These are phyloP conservation scores for Aureobasidium musti DNA, from an alignment of 2,329 filamentous ascomycete species.

Conservation along the genomic window DNA sequence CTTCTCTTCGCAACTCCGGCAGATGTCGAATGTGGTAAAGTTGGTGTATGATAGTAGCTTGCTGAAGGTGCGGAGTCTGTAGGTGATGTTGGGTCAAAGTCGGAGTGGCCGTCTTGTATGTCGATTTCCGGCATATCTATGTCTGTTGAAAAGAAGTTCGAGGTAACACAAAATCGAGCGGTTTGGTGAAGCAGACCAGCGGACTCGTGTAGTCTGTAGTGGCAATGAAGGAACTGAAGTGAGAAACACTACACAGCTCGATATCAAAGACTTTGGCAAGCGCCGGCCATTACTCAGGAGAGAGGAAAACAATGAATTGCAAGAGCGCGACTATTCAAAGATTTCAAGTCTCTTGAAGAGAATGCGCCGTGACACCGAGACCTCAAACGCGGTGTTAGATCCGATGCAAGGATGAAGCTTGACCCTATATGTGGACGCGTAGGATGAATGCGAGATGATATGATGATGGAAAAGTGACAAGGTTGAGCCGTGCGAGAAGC, in stretches of 20 bases:
- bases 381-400: conserved; percentile 17
- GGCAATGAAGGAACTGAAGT: neutral
- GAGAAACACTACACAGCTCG: conserved; percentile 9
- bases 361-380: conserved; percentile 22
- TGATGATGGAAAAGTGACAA: conserved; percentile 11
- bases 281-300: conserved; percentile 17
- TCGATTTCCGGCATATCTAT: conserved; percentile 15
- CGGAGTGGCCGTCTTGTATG: neutral
- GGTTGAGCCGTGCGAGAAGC: neutral
- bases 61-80: conserved; percentile 8
- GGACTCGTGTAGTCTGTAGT: neutral
- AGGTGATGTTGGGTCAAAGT: conserved; percentile 17
- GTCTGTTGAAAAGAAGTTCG: neutral
- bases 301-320: conserved; percentile 4
- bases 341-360: conserved; percentile 4
- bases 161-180: neutral
- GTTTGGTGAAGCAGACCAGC: neutral
- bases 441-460: conserved; percentile 14
- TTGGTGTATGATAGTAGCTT: conserved; percentile 11
- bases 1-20: conserved; percentile 19
- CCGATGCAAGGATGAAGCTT: conserved; percentile 17
- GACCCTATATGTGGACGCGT: conserved; percentile 1
- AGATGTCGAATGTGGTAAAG: neutral
- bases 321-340: conserved; percentile 12
- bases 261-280: conserved; percentile 18